A percentile compares a stretch with the other conserved stretches of the same genome.
Conservation (phyloP, 345 rosid genomes). For the Murraya paniculata region DNA sequence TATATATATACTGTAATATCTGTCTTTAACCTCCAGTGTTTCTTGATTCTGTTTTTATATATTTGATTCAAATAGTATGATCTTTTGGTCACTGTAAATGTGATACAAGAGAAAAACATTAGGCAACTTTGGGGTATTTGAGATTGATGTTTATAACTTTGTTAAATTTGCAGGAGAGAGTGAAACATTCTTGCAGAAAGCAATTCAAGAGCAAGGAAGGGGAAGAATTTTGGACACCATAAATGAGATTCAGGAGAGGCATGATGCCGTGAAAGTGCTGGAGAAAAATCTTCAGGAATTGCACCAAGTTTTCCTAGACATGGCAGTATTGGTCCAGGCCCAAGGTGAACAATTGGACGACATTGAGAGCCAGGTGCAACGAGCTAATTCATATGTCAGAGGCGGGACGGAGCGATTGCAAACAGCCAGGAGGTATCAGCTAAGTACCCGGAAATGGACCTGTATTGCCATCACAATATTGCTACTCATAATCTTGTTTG, state of each 20-base stretch:
- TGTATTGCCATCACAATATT: slow-evolving; percentile 60
- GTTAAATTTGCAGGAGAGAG: slow-evolving; percentile 64
- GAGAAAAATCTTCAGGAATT: slow-evolving; percentile 78
- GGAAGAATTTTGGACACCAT: slow-evolving; percentile 73
- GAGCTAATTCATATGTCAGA: slow-evolving; percentile 69
- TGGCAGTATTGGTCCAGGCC: slow-evolving; percentile 75
- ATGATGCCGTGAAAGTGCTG: slow-evolving; percentile 76
- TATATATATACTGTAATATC: too few species aligned
- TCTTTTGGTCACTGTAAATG: not conserved
- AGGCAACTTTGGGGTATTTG: not conserved
- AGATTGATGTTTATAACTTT: not conserved
- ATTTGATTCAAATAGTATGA: not conserved
- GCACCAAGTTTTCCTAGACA: slow-evolving; percentile 88
- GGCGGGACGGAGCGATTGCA: slow-evolving; percentile 56
- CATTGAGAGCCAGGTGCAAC: slow-evolving; percentile 71
- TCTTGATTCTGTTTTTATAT: not conserved
- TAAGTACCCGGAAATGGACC: slow-evolving; percentile 76
- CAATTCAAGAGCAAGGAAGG: slow-evolving; percentile 91
- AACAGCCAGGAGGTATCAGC: slow-evolving; percentile 66
- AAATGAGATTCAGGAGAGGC: slow-evolving; percentile 84
- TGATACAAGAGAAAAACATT: not conserved
- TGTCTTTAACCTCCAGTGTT: not conserved
- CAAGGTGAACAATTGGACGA: slow-evolving; percentile 80
- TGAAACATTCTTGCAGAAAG: slow-evolving; percentile 82
- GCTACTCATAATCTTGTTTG: slow-evolving; percentile 55